These are phyloP conservation scores for Chalciporus chontae DNA, from an alignment of 768 basidiomycete genomes.

Conservation along the genomic window DNA sequence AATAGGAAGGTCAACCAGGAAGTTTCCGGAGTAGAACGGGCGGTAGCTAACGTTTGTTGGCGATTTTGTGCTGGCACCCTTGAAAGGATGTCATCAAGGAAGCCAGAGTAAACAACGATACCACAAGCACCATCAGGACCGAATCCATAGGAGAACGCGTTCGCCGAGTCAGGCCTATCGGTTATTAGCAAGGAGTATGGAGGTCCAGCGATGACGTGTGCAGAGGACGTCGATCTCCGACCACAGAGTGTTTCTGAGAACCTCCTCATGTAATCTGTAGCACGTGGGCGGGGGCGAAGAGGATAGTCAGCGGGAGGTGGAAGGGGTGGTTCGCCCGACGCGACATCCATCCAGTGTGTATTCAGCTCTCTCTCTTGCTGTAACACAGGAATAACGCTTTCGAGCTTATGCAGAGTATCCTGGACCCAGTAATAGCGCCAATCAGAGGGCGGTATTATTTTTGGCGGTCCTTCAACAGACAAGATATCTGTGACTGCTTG, in stretches of 20 bases:
- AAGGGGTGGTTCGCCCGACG: slow-evolving; percentile 50
- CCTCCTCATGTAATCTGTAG: slow-evolving; percentile 63
- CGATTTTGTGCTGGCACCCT: slow-evolving; percentile 31
- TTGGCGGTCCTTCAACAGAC: slow-evolving; percentile 55
- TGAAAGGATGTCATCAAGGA: slow-evolving; percentile 81
- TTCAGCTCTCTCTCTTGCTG: slow-evolving; percentile 54
- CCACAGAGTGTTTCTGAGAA: slow-evolving; percentile 50
- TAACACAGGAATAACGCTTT: slow-evolving; percentile 66
- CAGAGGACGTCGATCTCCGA: slow-evolving; percentile 37
- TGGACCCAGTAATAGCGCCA: slow-evolving; percentile 92
- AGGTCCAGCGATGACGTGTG: slow-evolving; percentile 69
- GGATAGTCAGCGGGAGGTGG: slow-evolving; percentile 85
- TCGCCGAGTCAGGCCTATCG: slow-evolving; percentile 76
- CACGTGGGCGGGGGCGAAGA: slow-evolving; percentile 78
- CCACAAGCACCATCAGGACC: slow-evolving; percentile 90
- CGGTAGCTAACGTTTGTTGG: slow-evolving; percentile 16
- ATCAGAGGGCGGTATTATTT: slow-evolving; percentile 68
- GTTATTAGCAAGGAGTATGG: slow-evolving; percentile 91
- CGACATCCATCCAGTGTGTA: slow-evolving; percentile 53
- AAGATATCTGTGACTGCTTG: slow-evolving; percentile 78
- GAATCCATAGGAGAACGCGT: slow-evolving; percentile 96
- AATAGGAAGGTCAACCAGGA: slow-evolving; percentile 51
- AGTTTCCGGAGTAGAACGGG: slow-evolving; percentile 19
- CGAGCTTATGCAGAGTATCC: slow-evolving; percentile 72
- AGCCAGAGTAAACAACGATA: slow-evolving; percentile 91